Conservation (phyloP, 345 rosid species). For the Trapa bicornis region DNA sequence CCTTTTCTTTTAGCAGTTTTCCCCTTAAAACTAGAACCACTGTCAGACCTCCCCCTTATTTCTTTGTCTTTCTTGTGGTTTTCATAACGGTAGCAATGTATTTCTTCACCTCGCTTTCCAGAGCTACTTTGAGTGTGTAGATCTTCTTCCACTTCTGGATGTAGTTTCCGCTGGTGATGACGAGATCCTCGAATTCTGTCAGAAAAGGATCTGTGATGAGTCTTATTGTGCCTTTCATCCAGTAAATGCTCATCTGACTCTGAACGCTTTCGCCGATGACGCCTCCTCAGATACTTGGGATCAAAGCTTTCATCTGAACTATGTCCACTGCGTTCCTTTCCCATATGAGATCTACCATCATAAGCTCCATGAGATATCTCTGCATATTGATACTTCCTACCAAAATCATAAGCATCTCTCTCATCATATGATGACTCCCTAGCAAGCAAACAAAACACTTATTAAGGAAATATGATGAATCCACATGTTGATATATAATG, state of each 20-base stretch:
- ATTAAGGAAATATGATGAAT: background rate
- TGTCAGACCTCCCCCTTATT: background rate
- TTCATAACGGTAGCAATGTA: slow-evolving; percentile 2
- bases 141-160: slow-evolving; percentile 2
- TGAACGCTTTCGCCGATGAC: background rate
- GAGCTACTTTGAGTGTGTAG: background rate
- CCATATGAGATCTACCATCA: slow-evolving; percentile 11
- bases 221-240: slow-evolving; percentile 2
- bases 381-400: slow-evolving; percentile 1
- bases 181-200: slow-evolving; percentile 3
- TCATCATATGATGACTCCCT: slow-evolving; percentile 10
- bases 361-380: background rate
- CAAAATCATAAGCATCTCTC: slow-evolving; percentile 8
- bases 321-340: slow-evolving; percentile 13
- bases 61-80: background rate
- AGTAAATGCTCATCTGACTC: background rate
- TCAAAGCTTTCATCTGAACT: slow-evolving; percentile 18
- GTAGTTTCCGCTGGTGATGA: background rate
- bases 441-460: slow-evolving; percentile 1
- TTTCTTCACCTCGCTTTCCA: background rate
- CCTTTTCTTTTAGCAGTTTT: slow-evolving; percentile 5
- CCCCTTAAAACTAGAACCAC: slow-evolving; percentile 4
- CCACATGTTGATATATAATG: background rate
- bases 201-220: background rate
- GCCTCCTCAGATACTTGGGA: slow-evolving; percentile 10